Percentiles rank a stretch among this genome's conserved stretches.
Evolutionary conservation across 2,329 filamentous ascomycete species (phyloP).

Genomic region (Huntiella savannae): DNA sequence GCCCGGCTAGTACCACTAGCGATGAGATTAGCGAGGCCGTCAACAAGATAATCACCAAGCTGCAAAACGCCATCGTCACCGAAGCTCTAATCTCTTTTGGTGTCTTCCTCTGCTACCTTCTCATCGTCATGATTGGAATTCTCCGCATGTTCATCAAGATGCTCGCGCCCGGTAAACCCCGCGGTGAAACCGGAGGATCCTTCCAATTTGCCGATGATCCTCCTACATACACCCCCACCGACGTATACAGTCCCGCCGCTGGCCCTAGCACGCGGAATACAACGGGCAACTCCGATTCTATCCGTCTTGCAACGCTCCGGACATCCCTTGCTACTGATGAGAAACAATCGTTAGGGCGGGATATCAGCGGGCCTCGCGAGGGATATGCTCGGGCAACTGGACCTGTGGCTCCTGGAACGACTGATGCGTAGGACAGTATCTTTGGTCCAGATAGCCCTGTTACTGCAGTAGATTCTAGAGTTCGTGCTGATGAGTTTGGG

Average conservation of each 20-base stretch:
- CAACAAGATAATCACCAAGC: constrained; percentile 43
- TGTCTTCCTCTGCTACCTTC: constrained; percentile 57
- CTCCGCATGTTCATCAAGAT: constrained; percentile 45
- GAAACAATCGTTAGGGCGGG: constrained; percentile 4
- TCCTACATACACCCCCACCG: constrained; percentile 5
- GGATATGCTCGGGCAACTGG: not conserved
- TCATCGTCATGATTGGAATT: constrained; percentile 58
- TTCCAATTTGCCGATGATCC: constrained; percentile 4
- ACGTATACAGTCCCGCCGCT: not conserved
- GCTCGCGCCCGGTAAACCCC: constrained; percentile 36
- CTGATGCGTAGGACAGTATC: constrained; percentile 3
- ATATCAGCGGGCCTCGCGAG: not conserved
- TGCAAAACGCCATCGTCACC: constrained; percentile 48
- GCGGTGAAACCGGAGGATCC: constrained; percentile 19
- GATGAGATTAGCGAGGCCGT: constrained; percentile 71
- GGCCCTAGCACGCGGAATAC: not conserved
- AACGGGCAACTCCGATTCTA: not conserved
- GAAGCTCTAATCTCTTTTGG: constrained; percentile 64
- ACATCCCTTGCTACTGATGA: constrained; percentile 5
- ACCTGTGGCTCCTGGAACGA: not conserved
- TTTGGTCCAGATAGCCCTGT: constrained; percentile 1
- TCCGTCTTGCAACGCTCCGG: not conserved
- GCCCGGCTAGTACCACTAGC: constrained; percentile 50
- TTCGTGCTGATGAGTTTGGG: not conserved
- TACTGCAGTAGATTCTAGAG: too few relatives aligned